These are phyloP conservation scores for Rhodotorula babjevae DNA, from an alignment of 768 basidiomycete genomes.

Conservation along the genomic window DNA sequence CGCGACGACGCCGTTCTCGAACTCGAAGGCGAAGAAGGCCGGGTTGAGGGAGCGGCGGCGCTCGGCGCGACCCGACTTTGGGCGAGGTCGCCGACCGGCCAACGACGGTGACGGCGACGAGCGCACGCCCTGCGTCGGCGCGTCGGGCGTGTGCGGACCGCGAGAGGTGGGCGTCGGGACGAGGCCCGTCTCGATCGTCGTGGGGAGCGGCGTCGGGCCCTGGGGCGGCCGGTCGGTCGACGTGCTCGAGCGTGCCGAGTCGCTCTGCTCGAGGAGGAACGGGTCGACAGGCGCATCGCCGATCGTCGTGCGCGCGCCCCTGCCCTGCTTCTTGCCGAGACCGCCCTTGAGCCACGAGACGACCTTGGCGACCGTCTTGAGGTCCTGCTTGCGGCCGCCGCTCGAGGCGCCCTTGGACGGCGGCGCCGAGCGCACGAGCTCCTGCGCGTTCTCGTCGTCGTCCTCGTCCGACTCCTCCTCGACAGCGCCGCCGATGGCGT, in stretches of 20 bases:
- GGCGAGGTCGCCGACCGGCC: neutral
- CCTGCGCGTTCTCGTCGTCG: constrained; percentile 11
- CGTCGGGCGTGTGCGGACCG: constrained; percentile 8
- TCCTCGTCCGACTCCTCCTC: constrained; percentile 30
- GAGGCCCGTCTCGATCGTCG: constrained; percentile 25
- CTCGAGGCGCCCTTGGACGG: neutral
- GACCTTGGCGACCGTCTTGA: constrained; percentile 30
- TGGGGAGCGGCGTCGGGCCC: constrained; percentile 10
- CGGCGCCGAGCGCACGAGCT: constrained; percentile 16
- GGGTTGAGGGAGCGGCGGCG: constrained; percentile 12
- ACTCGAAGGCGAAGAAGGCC: constrained; percentile 37
- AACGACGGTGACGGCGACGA: neutral
- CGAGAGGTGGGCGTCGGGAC: constrained; percentile 1
- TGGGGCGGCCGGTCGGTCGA: neutral
- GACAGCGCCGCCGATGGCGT: constrained; percentile 30
- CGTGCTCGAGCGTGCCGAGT: neutral
- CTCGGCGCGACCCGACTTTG: constrained; percentile 11
- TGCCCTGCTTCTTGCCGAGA: constrained; percentile 30
- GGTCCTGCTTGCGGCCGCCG: constrained; percentile 6
- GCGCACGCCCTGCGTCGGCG: neutral
- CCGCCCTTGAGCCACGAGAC: constrained; percentile 41
- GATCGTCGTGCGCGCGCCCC: neutral
- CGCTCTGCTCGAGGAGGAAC: constrained; percentile 17
- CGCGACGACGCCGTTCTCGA: constrained; percentile 27
- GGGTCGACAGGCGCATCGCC: constrained; percentile 14